Conservation (phyloP, 345 rosid species). For the Physaria fendleri region DNA sequence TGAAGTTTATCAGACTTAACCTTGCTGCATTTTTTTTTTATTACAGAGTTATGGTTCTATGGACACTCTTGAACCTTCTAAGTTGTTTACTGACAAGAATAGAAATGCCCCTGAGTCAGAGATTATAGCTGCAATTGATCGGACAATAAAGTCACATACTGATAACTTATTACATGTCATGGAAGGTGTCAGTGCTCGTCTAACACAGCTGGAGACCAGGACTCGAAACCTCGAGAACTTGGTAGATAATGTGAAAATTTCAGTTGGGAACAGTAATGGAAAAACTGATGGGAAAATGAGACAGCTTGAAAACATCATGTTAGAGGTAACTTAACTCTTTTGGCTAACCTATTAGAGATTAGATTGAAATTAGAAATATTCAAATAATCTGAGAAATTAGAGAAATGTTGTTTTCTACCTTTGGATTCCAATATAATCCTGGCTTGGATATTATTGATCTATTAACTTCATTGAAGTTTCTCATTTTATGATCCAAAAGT, state of each 20-base stretch:
- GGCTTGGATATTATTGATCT: neutral
- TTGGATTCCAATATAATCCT: neutral
- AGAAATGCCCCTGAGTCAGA: conserved; percentile 28
- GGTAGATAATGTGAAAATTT: conserved; percentile 74
- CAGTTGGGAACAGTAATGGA: conserved; percentile 74
- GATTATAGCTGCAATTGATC: conserved; percentile 60
- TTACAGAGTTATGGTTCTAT: conserved; percentile 59
- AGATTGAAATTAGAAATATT: neutral
- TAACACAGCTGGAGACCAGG: conserved; percentile 78
- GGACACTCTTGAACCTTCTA: conserved; percentile 59
- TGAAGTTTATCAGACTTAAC: neutral
- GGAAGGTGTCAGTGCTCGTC: conserved; percentile 70
- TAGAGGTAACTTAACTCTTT: conserved; percentile 49
- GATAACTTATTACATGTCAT: conserved; percentile 61
- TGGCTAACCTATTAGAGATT: neutral
- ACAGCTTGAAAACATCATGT: conserved; percentile 69
- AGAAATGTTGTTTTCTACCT: neutral
- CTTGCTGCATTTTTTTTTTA: neutral
- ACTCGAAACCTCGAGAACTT: conserved; percentile 58
- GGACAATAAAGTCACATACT: conserved; percentile 56
- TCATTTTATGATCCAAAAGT: no score
- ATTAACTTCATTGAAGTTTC: no score
- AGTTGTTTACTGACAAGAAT: conserved; percentile 48
- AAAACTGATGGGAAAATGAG: conserved; percentile 79
- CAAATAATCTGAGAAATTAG: neutral